These are phyloP conservation scores for Plasmodium adleri DNA, from an alignment of 169 alveolate species.

Conservation along the genomic window DNA sequence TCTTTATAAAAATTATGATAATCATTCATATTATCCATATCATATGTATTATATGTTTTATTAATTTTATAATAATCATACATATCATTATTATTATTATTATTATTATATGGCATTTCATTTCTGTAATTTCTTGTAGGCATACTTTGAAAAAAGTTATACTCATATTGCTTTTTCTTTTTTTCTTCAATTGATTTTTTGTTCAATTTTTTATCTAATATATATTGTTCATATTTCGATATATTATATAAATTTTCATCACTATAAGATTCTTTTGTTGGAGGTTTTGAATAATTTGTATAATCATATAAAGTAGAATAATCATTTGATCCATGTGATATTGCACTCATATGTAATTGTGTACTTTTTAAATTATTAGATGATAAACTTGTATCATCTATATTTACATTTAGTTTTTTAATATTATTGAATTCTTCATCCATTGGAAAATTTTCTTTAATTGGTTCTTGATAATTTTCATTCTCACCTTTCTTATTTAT, in stretches of 20 bases:
- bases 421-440: neutral
- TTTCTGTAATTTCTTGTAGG: too few species aligned
- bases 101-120: too few species aligned
- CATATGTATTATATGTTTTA: too few species aligned
- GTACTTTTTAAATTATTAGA: conserved; percentile 41
- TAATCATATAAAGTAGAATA: conserved; percentile 50
- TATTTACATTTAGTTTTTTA: conserved; percentile 5
- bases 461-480: neutral
- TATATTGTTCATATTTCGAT: neutral
- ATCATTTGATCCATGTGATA: conserved; percentile 42
- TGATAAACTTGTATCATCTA: conserved; percentile 18
- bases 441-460: neutral
- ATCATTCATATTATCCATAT: too few species aligned
- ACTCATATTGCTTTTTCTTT: neutral
- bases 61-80: too few species aligned
- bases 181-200: neutral
- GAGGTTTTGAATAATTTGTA: conserved; percentile 13
- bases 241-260: conserved; percentile 12
- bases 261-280: conserved; percentile 10
- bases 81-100: too few species aligned
- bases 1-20: too few species aligned
- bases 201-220: neutral
- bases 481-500: neutral
- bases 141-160: too few species aligned
- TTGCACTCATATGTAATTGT: conserved; percentile 29